Evolutionary conservation across 768 basidiomycete genomes (phyloP).

Genomic region (Mycena rosella): DNA sequence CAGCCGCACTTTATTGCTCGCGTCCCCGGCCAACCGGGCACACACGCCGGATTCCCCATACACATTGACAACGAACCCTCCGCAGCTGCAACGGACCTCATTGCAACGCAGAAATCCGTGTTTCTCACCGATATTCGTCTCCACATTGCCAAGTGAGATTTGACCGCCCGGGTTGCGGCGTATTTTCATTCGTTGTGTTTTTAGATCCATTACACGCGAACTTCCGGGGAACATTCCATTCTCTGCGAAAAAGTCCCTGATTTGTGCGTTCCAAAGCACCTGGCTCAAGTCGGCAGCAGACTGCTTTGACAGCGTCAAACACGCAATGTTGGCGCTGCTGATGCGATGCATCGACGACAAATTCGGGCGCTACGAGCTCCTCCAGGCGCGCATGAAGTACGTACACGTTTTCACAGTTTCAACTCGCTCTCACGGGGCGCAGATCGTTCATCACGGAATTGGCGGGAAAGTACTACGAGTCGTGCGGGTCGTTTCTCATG

Average conservation of each 20-base stretch:
- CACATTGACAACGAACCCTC: conserved; percentile 35
- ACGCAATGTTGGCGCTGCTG: conserved; percentile 45
- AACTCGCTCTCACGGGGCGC: neutral
- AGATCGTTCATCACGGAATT: conserved; percentile 36
- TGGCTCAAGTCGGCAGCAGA: conserved; percentile 44
- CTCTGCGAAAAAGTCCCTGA: conserved; percentile 50
- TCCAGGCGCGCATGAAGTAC: conserved; percentile 53
- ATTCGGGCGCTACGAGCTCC: conserved; percentile 56
- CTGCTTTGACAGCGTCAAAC: conserved; percentile 44
- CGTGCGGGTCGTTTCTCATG: conserved; percentile 40
- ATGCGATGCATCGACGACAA: conserved; percentile 47
- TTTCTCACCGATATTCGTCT: conserved; percentile 49
- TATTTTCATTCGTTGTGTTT: neutral
- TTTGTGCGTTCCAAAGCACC: conserved; percentile 44
- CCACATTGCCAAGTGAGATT: conserved; percentile 48
- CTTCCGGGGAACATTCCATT: conserved; percentile 55
- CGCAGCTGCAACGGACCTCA: conserved; percentile 32
- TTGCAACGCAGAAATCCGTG: conserved; percentile 36
- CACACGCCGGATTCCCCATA: conserved; percentile 20
- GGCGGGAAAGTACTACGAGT: conserved; percentile 19
- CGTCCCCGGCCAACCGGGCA: conserved; percentile 6
- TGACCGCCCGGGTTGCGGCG: neutral
- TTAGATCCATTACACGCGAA: conserved; percentile 54
- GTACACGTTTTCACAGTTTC: conserved; percentile 26
- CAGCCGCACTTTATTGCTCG: conserved; percentile 53